Evolutionary conservation across 495 filamentous ascomycete species (phyloP).

Genomic region (Lentithecium fluviatile): DNA sequence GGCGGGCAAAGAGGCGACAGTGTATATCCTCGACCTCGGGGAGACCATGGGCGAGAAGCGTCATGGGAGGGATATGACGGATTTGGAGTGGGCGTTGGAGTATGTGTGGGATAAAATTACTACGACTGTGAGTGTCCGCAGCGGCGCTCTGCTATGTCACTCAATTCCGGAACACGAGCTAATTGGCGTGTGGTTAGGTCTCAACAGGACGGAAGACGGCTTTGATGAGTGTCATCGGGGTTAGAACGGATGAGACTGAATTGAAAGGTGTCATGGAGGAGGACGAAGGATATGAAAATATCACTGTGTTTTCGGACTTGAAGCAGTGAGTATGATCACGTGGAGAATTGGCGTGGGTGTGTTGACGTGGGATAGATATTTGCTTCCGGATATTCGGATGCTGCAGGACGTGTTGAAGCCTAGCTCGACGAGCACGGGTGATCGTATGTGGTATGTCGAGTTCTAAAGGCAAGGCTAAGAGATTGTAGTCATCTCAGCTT

Average conservation of each 20-base stretch:
- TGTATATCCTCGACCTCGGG: constrained; percentile 89
- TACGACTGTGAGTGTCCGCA: constrained; percentile 57
- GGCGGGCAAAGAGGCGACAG: constrained; percentile 91
- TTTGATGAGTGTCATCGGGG: constrained; percentile 74
- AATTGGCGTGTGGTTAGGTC: too few relatives aligned
- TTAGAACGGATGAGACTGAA: constrained; percentile 74
- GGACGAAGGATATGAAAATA: constrained; percentile 70
- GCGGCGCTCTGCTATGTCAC: too few relatives aligned
- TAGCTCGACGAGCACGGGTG: constrained; percentile 70
- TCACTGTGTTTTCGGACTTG: constrained; percentile 70
- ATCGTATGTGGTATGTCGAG: constrained; percentile 53
- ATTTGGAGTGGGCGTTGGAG: constrained; percentile 85
- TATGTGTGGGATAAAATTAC: constrained; percentile 98
- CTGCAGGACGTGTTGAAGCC: constrained; percentile 62
- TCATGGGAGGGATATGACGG: constrained; percentile 71
- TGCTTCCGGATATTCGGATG: constrained; percentile 65
- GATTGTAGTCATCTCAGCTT: constrained; percentile 69
- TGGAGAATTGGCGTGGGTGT: neutral
- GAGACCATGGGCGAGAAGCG: constrained; percentile 74
- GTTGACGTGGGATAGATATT: constrained; percentile 45
- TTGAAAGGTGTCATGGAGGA: constrained; percentile 57
- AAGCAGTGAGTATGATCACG: constrained; percentile 49
- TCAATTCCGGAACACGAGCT: too few relatives aligned
- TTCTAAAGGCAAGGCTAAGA: constrained; percentile 26
- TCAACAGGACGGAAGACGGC: constrained; percentile 79